These are phyloP conservation scores for Pseudoturritis turrita DNA, from an alignment of 345 rosid species.

Conservation along the genomic window DNA sequence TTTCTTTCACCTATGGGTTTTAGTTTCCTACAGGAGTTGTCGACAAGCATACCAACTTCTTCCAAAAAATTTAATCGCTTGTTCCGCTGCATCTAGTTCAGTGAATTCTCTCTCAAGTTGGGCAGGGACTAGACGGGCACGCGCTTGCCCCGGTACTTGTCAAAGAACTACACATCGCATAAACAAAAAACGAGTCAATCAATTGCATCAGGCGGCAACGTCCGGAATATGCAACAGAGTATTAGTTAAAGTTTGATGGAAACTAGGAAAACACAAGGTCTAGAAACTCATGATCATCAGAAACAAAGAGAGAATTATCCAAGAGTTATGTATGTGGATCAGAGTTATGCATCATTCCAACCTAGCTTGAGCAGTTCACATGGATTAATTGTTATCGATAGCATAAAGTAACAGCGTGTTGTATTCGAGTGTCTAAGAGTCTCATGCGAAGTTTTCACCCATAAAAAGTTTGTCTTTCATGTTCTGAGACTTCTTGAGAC, in stretches of 20 bases:
- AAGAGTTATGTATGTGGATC: not conserved
- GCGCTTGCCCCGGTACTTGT: slow-evolving; percentile 38
- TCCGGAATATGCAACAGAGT: not conserved
- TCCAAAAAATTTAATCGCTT: not conserved
- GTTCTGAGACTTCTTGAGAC: not conserved
- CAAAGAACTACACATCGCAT: slow-evolving; percentile 29
- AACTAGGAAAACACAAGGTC: slow-evolving; percentile 2
- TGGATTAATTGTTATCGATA: not conserved
- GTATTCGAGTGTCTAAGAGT: not conserved
- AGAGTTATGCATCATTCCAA: not conserved
- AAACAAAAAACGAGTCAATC: not conserved
- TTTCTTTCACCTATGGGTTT: slow-evolving; percentile 18
- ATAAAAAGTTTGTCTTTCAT: not conserved
- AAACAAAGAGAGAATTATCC: not conserved
- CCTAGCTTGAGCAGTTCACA: not conserved
- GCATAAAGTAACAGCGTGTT: not conserved
- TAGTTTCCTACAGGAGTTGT: slow-evolving; percentile 18
- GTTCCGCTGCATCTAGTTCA: slow-evolving; percentile 11
- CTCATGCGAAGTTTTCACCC: not conserved
- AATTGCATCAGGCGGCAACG: not conserved
- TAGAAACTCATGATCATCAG: slow-evolving; percentile 10
- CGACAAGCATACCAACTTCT: slow-evolving; percentile 8
- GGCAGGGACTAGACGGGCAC: slow-evolving; percentile 25
- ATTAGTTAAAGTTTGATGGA: not conserved
- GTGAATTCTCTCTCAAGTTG: not conserved